Evolutionary conservation across 73 alveolate species (phyloP).

Genomic region (Paraurostyla sp.): DNA sequence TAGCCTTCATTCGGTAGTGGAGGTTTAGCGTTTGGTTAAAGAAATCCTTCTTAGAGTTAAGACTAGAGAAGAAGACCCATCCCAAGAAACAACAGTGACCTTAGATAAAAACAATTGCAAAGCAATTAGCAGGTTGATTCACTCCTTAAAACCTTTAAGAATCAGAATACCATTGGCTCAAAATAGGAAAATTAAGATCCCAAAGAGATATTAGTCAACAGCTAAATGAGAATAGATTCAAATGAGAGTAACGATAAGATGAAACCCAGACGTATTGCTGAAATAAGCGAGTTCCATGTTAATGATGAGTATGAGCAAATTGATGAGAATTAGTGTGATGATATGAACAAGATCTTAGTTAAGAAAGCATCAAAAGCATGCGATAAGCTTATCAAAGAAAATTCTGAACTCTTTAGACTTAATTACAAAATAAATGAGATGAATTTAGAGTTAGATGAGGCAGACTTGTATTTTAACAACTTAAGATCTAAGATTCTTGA

Average conservation of each 20-base stretch:
- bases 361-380: conserved; percentile 57
- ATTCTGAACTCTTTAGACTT: conserved; percentile 48
- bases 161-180: not conserved
- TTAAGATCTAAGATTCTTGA: not conserved
- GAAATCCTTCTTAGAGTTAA: too few relatives aligned
- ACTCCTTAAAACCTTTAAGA: not conserved
- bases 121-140: too few relatives aligned
- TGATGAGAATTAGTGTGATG: conserved; percentile 26
- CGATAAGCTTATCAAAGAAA: conserved; percentile 26
- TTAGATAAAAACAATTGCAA: too few relatives aligned
- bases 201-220: too few relatives aligned
- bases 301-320: conserved; percentile 42
- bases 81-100: too few relatives aligned
- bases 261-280: not conserved
- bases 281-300: conserved; percentile 12
- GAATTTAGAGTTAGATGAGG: conserved; percentile 55
- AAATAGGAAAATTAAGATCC: too few relatives aligned
- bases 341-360: conserved; percentile 20
- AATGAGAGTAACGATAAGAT: not conserved
- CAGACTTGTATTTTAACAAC: conserved; percentile 23
- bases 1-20: too few relatives aligned
- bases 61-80: too few relatives aligned
- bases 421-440: conserved; percentile 44
- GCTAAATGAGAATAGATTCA: not conserved
- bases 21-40: too few relatives aligned